Evolutionary conservation across 2,329 filamentous ascomycete genomes (phyloP).

Genomic region (Xylariaceae sp.): DNA sequence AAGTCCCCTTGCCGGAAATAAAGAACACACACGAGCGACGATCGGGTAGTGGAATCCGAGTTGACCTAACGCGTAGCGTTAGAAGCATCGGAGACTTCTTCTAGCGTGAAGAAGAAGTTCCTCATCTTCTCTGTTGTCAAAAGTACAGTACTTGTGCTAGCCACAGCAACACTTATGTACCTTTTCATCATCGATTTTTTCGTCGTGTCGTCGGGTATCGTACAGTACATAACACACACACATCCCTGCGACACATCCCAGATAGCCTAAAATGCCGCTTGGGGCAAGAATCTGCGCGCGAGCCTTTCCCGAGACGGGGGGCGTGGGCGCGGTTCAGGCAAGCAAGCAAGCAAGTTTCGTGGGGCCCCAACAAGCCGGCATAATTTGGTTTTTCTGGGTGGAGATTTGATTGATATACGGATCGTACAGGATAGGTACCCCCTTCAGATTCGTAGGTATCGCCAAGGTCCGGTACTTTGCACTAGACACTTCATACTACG

Average conservation of each 20-base stretch:
- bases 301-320: background rate
- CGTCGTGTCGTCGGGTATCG: too few species aligned
- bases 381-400: background rate
- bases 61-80: too few species aligned
- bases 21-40: too few species aligned
- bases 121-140: background rate
- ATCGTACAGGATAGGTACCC: background rate
- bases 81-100: constrained; percentile 4
- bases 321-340: too few species aligned
- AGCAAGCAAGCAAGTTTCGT: too few species aligned
- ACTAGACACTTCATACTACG: too few species aligned
- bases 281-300: constrained; percentile 3
- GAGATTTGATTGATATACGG: background rate
- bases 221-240: background rate
- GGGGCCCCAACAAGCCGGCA: background rate
- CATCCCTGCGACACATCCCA: constrained; percentile 20
- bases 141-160: constrained; percentile 1
- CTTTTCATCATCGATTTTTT: too few species aligned
- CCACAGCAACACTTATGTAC: background rate
- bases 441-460: too few species aligned
- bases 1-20: too few species aligned
- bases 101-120: constrained; percentile 3
- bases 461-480: too few species aligned
- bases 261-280: constrained; percentile 13
- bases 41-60: constrained; percentile 7